Evolutionary conservation across 805 yeast genomes (phyloP).

Genomic region (Kuraishia borneana): DNA sequence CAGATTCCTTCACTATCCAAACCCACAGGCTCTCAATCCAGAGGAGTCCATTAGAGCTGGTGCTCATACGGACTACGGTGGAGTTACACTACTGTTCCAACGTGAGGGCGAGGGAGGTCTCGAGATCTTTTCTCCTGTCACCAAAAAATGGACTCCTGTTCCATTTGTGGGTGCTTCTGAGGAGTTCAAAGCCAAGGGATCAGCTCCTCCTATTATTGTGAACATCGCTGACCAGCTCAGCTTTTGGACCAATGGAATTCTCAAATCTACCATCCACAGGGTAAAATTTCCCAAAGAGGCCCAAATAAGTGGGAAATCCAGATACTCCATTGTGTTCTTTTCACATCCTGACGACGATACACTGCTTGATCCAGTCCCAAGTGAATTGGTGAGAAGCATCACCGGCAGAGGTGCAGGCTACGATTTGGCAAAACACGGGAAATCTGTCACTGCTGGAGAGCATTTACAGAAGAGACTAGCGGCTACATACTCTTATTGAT

Average conservation of each 20-base stretch:
- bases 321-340: constrained; percentile 74
- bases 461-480: constrained; percentile 55
- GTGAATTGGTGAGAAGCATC: constrained; percentile 20
- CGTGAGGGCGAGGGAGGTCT: constrained; percentile 57
- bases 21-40: constrained; percentile 31
- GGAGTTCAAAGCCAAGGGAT: constrained; percentile 11
- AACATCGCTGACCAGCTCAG: constrained; percentile 64
- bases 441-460: constrained; percentile 53
- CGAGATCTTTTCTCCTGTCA: constrained; percentile 39
- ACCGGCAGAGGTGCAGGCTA: constrained; percentile 24
- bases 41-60: constrained; percentile 58
- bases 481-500: constrained; percentile 42
- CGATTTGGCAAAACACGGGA: constrained; percentile 23
- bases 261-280: constrained; percentile 60
- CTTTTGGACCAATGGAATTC: constrained; percentile 64
- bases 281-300: constrained; percentile 40
- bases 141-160: constrained; percentile 46
- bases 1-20: constrained; percentile 59
- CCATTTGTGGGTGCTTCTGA: constrained; percentile 35
- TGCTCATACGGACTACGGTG: constrained; percentile 75
- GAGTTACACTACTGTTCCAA: constrained; percentile 58
- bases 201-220: constrained; percentile 56
- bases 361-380: constrained; percentile 62
- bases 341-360: constrained; percentile 66
- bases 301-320: constrained; percentile 42